phyloP scores from a whole-genome alignment of 768 basidiomycete species.

The Inosperma sp. region DNA sequence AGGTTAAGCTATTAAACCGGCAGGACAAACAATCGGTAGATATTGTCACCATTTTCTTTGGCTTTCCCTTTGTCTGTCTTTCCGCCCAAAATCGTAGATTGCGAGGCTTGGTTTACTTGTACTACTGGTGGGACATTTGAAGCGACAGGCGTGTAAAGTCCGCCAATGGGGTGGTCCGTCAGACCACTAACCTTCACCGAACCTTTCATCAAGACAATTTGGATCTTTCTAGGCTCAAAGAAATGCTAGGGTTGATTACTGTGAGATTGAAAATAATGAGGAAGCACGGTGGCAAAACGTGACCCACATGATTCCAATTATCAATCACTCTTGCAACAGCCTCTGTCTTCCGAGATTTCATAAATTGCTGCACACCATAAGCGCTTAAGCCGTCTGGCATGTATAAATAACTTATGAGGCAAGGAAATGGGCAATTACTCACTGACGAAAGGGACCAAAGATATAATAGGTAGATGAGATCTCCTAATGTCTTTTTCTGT shows the following conservation, averaged over 20 bases:
- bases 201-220: constrained; percentile 37
- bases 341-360: constrained; percentile 29
- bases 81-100: neutral
- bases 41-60: neutral
- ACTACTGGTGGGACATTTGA: neutral
- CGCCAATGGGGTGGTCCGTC: constrained; percentile 13
- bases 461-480: constrained; percentile 28
- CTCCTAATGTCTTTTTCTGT: constrained; percentile 28
- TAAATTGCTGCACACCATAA: constrained; percentile 28
- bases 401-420: neutral
- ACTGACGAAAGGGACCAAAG: constrained; percentile 29
- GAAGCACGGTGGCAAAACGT: neutral
- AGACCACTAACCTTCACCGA: constrained; percentile 20
- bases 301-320: constrained; percentile 48
- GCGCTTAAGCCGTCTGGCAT: constrained; percentile 17
- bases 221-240: constrained; percentile 43
- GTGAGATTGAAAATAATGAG: neutral
- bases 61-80: neutral
- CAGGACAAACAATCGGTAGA: constrained; percentile 4
- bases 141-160: constrained; percentile 16
- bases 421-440: constrained; percentile 16
- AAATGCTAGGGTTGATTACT: constrained; percentile 33
- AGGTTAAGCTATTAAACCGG: neutral
- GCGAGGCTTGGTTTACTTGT: too few species aligned
- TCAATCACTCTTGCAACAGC: constrained; percentile 41